These are phyloP conservation scores for Naegleria fowleri DNA, from an alignment of 208 protist genomes.

Conservation along the genomic window DNA sequence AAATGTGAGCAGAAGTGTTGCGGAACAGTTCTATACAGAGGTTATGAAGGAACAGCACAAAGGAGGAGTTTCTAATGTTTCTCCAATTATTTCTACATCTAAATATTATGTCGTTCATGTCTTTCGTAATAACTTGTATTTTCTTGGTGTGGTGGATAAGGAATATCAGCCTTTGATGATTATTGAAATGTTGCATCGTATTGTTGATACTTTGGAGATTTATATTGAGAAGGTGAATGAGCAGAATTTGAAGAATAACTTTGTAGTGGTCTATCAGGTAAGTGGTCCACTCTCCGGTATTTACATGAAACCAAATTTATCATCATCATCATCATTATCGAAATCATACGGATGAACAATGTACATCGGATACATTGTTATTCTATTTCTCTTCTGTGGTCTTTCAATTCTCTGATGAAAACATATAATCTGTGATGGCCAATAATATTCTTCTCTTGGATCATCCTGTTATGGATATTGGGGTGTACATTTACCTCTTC, in stretches of 20 bases:
- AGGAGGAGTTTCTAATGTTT: not conserved
- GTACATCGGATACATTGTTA: no score
- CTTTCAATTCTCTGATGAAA: no score
- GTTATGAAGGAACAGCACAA: not conserved
- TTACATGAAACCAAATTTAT: no score
- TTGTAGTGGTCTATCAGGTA: conserved; percentile 73
- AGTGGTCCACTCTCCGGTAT: no score
- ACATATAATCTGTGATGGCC: no score
- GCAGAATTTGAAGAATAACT: conserved; percentile 71
- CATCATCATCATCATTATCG: no score
- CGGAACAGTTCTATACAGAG: conserved; percentile 67
- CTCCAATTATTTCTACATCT: not conserved
- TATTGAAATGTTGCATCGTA: conserved; percentile 62
- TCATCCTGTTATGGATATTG: no score
- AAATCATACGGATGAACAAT: no score
- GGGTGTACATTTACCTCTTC: no score
- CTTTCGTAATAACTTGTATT: not conserved
- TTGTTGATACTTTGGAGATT: conserved; percentile 57
- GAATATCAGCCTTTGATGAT: conserved; percentile 68
- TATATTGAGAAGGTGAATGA: conserved; percentile 70
- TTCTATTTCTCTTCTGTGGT: no score
- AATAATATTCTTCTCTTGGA: no score
- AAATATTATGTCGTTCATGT: conserved; percentile 26
- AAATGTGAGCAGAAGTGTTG: conserved; percentile 53
- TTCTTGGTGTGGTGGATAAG: conserved; percentile 25